Base-by-base conservation (phyloP, 192 early-diverging fungal species). In the Dispira parvispora region DNA sequence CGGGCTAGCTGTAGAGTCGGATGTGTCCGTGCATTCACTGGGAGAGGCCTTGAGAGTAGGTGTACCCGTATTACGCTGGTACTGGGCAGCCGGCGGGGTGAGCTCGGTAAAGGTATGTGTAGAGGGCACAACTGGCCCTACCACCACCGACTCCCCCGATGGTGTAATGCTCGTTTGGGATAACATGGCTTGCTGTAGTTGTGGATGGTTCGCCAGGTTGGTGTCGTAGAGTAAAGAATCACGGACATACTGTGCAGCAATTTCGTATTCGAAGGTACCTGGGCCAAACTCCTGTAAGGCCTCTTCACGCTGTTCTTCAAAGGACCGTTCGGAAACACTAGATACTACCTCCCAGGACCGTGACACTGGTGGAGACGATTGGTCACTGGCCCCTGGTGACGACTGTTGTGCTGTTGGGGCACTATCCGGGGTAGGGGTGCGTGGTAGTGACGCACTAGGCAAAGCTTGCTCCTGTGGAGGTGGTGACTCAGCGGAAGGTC, bases 341-440 rank as follows among this genome's bases (percentile, higher is more conserved):
- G 26, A 26, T 18, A 57, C 55, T 38, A 57, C 16, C 14, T 57
- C 55, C 55, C 55, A 57, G 26, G 55, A 57, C n/a, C 27, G 20
- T 8, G 55, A 26, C 8, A 18, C 26, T 26, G 55, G 26, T 26
- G 50, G 26, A 11, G 50, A 52, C 26, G 50, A 52, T 38, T 38
- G 32, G 32, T 38, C 32, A 38, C 32, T 38, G 32, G 3, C 32
- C 6, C 1, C 32, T 38, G 32, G 32, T 38, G 32, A 38, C 6
- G 32, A 38, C 32, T 38, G 32, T 38, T 38, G 32, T 38, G 32
- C 32, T 38, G 1, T 6, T 38, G 32, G 32, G 32, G 32, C 32
- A 38, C 32, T 38, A 6, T 38, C 6, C 32, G 32, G 32, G 32
- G 6, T 38, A 6, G 32, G 32, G 32, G 6, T 6, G 32, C 6